Evolutionary conservation across 805 yeast species (phyloP), one percentile per base, ranked within the genome.

Genomic region (Barnettozyma wickerhamii): DNA sequence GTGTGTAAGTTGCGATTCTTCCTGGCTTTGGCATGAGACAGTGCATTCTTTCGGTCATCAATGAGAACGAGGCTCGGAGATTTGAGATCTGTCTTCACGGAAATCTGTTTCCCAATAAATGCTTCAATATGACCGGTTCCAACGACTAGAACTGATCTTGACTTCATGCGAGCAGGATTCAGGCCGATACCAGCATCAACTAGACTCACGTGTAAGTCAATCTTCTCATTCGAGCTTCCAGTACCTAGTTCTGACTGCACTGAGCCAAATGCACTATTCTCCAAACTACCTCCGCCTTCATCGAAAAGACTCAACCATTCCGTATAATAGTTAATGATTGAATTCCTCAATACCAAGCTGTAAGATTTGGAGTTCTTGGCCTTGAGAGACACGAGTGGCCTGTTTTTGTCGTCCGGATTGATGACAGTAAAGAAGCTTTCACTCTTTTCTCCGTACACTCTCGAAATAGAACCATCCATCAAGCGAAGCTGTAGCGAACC

Each of bases 161-260:
- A 69, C 0, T 53, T 50, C 14, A 87, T 55, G 40, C 81, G 60
- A 7, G 77, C 75, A 0, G 96, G 95, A 20, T 68, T 72, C 19
- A 87, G 53, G 0, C 84, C 84, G 26, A 87, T 45, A 0, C 76
- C 66, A 43, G 82, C 74, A 43, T 84, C 84, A 10, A 71, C 55
- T 12, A 63, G 40, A 35, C 53, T 61, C 14, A 62, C 18, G 24
- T 51, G 51, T 19, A 53, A 10, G 9, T 49, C 46, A 15, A 42
- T 6, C 13, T 35, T 44, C 13, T 30, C 20, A n/a, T 40, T 33
- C 10, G 40, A 10, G 5, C 19, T 12, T 17, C 35, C 20, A 7
- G 34, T 29, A 3, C 38, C 38, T 6, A 47, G 39, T 21, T 34
- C 50, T 7, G 52, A 35, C 14, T 31, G 31, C 7, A 31, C n/a